Conservation (phyloP, 2,329 filamentous ascomycete species). For the Curvularia hawaiiensis region DNA sequence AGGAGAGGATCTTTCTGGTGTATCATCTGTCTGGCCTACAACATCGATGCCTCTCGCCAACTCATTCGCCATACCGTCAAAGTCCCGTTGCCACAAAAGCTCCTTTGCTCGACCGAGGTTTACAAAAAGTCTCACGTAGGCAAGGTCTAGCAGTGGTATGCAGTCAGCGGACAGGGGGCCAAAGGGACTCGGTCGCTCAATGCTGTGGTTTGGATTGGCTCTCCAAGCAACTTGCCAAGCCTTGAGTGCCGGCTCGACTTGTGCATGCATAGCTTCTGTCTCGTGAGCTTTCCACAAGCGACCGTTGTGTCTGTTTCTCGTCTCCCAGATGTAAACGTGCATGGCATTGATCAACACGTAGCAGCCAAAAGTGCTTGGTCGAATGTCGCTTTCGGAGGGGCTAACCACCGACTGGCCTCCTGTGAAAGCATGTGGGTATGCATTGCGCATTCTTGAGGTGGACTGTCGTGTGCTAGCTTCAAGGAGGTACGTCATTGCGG, state of each 20-base stretch:
- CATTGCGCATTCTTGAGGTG: conserved; percentile 44
- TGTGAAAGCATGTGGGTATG: conserved; percentile 55
- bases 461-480: conserved; percentile 72
- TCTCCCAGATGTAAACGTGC: conserved; percentile 99
- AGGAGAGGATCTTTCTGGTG: conserved; percentile 52
- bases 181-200: conserved; percentile 84
- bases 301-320: conserved; percentile 84
- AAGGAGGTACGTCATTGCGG: conserved; percentile 79
- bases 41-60: conserved; percentile 78
- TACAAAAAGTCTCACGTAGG: conserved; percentile 90
- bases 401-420: conserved; percentile 56
- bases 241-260: conserved; percentile 90
- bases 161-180: conserved; percentile 88
- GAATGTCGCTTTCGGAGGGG: conserved; percentile 65
- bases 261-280: conserved; percentile 93
- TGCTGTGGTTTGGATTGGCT: conserved; percentile 80
- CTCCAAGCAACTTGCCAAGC: conserved; percentile 96
- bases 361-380: conserved; percentile 90
- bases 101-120: conserved; percentile 93
- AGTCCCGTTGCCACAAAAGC: conserved; percentile 92
- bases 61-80: conserved; percentile 88
- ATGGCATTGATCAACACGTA: conserved; percentile 90
- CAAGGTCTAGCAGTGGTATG: conserved; percentile 87
- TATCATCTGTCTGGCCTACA: conserved; percentile 71
- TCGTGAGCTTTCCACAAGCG: conserved; percentile 90